These are phyloP conservation scores for Oidiodendron maius DNA, from an alignment of 495 filamentous ascomycete genomes.

Conservation along the genomic window DNA sequence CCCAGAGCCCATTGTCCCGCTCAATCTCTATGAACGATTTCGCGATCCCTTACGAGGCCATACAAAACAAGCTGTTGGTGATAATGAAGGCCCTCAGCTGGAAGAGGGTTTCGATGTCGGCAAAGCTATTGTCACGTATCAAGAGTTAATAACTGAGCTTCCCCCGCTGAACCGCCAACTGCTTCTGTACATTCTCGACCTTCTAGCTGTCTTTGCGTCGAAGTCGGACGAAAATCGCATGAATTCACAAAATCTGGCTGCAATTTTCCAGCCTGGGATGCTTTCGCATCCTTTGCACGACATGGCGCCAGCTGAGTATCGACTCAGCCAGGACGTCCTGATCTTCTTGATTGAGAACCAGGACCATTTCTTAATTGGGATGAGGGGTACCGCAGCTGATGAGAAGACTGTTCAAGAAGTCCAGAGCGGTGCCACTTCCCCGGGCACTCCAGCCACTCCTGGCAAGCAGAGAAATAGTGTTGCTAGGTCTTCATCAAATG, in stretches of 20 bases:
- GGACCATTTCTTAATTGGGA: constrained; percentile 83
- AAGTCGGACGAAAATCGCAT: constrained; percentile 97
- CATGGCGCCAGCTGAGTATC: constrained; percentile 90
- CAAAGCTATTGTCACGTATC: constrained; percentile 75
- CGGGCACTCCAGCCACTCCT: constrained; percentile 38
- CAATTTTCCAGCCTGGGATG: constrained; percentile 96
- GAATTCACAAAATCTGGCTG: constrained; percentile 90
- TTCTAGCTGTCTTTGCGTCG: constrained; percentile 96
- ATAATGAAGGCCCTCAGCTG: constrained; percentile 47
- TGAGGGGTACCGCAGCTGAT: constrained; percentile 87
- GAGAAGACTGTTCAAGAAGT: constrained; percentile 83
- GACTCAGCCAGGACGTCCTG: constrained; percentile 91
- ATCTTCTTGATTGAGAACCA: constrained; percentile 98
- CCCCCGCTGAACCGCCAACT: constrained; percentile 92
- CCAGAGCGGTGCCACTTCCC: constrained; percentile 60
- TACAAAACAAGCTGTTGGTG: constrained; percentile 64
- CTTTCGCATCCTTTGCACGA: constrained; percentile 91
- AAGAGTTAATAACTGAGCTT: constrained; percentile 84
- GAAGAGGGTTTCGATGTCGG: constrained; percentile 62
- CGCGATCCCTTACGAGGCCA: constrained; percentile 77
- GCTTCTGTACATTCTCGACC: constrained; percentile 91
- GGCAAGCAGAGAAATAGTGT: constrained; percentile 41
- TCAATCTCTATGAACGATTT: constrained; percentile 90
- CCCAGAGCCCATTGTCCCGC: constrained; percentile 90
- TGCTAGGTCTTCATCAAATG: constrained; percentile 73